These are phyloP conservation scores for Kuraishia capsulata DNA, from an alignment of 805 yeast species.

Conservation along the genomic window DNA sequence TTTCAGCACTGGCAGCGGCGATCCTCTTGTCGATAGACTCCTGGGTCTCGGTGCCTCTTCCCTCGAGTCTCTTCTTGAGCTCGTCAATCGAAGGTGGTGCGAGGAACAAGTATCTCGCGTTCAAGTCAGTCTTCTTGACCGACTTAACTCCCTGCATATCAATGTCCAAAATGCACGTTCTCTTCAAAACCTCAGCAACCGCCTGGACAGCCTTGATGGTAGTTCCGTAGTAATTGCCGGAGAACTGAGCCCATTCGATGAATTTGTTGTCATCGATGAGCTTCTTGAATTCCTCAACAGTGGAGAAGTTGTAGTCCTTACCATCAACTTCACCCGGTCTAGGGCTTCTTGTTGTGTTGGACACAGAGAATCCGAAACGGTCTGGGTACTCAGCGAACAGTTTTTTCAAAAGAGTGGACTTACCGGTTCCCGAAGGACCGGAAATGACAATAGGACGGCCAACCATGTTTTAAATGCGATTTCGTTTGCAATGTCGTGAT, in stretches of 20 bases:
- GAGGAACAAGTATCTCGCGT: slow-evolving; percentile 79
- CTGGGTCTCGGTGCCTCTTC: slow-evolving; percentile 92
- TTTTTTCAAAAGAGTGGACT: slow-evolving; percentile 85
- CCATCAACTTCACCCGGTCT: slow-evolving; percentile 89
- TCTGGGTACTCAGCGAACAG: slow-evolving; percentile 86
- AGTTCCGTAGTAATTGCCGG: slow-evolving; percentile 97
- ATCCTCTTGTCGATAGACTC: slow-evolving; percentile 82
- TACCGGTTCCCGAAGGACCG: slow-evolving; percentile 97
- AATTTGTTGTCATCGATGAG: slow-evolving; percentile 69
- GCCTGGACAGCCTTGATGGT: slow-evolving; percentile 77
- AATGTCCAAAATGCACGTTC: slow-evolving; percentile 85
- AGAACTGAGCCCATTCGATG: slow-evolving; percentile 96
- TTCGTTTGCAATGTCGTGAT: not conserved
- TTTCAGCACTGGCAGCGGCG: slow-evolving; percentile 77
- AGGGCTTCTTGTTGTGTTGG: slow-evolving; percentile 88
- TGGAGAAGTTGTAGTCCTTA: slow-evolving; percentile 78
- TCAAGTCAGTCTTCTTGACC: slow-evolving; percentile 73
- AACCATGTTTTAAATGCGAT: slow-evolving; percentile 4
- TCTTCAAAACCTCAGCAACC: slow-evolving; percentile 50
- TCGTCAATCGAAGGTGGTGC: slow-evolving; percentile 90
- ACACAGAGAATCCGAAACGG: slow-evolving; percentile 87
- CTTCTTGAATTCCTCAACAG: slow-evolving; percentile 70
- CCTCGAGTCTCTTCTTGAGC: slow-evolving; percentile 63
- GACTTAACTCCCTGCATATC: slow-evolving; percentile 99
- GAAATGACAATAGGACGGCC: slow-evolving; percentile 87